A percentile compares a stretch with the other conserved stretches of the same genome.
phyloP scores from a whole-genome alignment of 179 eudicot species.

The Silene noctiflora region DNA sequence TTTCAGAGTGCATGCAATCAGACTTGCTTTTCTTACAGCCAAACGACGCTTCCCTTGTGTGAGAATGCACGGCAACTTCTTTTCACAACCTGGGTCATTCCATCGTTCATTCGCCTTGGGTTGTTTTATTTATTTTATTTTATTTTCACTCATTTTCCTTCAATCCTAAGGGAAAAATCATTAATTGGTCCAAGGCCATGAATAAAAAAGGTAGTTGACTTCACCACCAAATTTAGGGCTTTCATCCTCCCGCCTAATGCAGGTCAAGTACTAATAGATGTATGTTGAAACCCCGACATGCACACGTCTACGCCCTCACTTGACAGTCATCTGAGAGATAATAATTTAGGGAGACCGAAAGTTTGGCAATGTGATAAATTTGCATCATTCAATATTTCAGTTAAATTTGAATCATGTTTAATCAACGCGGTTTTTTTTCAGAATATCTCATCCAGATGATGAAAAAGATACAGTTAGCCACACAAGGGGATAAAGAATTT shows the following conservation, averaged over 20 bases:
- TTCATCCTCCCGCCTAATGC: not conserved
- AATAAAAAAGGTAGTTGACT: not conserved
- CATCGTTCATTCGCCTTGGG: not conserved
- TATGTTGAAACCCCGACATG: not conserved
- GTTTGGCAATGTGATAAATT: not conserved
- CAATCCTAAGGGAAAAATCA: not conserved
- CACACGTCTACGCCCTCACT: not conserved
- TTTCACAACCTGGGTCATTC: not conserved
- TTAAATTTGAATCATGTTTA: not conserved
- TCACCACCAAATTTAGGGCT: not conserved
- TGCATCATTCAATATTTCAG: not conserved
- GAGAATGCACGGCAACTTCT: not conserved
- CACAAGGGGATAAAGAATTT: constrained; percentile 5
- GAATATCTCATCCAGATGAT: constrained; percentile 1
- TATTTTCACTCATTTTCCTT: not conserved
- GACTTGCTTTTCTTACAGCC: not conserved
- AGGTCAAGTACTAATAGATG: not conserved
- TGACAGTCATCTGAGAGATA: not conserved
- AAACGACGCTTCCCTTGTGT: no score
- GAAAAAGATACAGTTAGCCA: constrained; percentile 1
- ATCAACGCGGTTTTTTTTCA: not conserved
- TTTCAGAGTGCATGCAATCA: not conserved
- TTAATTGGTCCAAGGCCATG: not conserved
- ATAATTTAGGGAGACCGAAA: not conserved
- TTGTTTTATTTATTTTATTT: not conserved